These are phyloP conservation scores for Trichoderma arundinaceum DNA, from an alignment of 2,329 filamentous ascomycete genomes.

Conservation along the genomic window DNA sequence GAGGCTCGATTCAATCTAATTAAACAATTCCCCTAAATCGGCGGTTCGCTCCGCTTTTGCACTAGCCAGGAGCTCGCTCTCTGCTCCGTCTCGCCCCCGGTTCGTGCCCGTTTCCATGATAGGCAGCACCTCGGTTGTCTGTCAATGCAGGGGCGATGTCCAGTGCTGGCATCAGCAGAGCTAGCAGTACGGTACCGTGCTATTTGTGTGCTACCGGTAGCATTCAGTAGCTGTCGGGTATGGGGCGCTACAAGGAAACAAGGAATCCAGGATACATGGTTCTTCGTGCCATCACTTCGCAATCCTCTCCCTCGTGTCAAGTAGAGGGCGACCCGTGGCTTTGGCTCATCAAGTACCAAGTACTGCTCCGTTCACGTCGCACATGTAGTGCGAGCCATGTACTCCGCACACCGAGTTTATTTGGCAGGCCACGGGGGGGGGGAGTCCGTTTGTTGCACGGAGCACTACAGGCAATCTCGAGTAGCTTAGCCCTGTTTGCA, in stretches of 20 bases:
- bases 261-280: background rate
- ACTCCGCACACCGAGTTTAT: background rate
- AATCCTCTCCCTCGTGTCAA: background rate
- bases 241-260: background rate
- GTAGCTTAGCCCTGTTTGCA: background rate
- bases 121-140: slow-evolving; percentile 14
- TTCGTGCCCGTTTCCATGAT: slow-evolving; percentile 19
- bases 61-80: slow-evolving; percentile 26
- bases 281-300: background rate
- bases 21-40: slow-evolving; percentile 20
- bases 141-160: slow-evolving; percentile 10
- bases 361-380: background rate
- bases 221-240: background rate
- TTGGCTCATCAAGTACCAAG: background rate
- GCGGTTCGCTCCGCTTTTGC: slow-evolving; percentile 29
- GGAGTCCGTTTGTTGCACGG: background rate
- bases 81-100: slow-evolving; percentile 11
- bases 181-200: background rate
- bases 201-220: background rate
- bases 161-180: background rate
- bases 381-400: background rate
- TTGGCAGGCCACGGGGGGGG: background rate
- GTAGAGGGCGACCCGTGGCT: background rate
- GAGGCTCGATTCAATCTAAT: slow-evolving; percentile 12
- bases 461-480: background rate